Evolutionary conservation across 495 filamentous ascomycete genomes (phyloP).

Genomic region (Bathelium albidoporum): DNA sequence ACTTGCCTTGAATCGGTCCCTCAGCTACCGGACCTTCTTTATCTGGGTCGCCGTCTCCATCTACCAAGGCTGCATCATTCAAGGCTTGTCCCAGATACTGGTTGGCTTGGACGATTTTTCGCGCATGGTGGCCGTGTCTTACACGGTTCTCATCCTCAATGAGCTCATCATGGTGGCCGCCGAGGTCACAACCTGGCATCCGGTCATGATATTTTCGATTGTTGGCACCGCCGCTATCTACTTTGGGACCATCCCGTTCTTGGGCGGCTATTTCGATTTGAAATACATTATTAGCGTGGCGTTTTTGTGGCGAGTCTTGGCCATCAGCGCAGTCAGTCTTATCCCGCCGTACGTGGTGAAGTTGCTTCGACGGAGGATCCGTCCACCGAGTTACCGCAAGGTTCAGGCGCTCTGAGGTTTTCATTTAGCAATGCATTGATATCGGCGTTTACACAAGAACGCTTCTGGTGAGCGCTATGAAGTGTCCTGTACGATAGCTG

Average conservation of each 20-base stretch:
- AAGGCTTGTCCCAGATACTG: constrained; percentile 81
- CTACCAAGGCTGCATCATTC: constrained; percentile 91
- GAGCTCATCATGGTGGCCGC: constrained; percentile 95
- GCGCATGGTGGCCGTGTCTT: constrained; percentile 81
- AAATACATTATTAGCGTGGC: constrained; percentile 64
- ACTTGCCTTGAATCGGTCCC: constrained; percentile 67
- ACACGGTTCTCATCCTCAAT: constrained; percentile 85
- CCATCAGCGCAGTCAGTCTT: constrained; percentile 65
- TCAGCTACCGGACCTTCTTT: constrained; percentile 91
- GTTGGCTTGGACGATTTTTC: constrained; percentile 32
- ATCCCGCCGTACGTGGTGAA: constrained; percentile 84
- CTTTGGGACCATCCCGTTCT: constrained; percentile 72
- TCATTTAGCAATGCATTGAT: neutral
- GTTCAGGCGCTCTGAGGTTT: constrained; percentile 52
- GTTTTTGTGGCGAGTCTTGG: constrained; percentile 81
- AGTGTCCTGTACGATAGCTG: neutral
- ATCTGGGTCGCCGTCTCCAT: constrained; percentile 92
- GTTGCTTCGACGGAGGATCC: constrained; percentile 69
- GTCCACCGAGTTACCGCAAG: constrained; percentile 91
- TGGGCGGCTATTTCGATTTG: constrained; percentile 85
- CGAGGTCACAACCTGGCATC: constrained; percentile 95
- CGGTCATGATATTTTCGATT: constrained; percentile 77
- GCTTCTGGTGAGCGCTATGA: neutral
- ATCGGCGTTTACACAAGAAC: neutral
- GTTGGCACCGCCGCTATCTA: constrained; percentile 72